Conservation (phyloP, 23 red algal genomes). For the Gracilariopsis chorda region DNA sequence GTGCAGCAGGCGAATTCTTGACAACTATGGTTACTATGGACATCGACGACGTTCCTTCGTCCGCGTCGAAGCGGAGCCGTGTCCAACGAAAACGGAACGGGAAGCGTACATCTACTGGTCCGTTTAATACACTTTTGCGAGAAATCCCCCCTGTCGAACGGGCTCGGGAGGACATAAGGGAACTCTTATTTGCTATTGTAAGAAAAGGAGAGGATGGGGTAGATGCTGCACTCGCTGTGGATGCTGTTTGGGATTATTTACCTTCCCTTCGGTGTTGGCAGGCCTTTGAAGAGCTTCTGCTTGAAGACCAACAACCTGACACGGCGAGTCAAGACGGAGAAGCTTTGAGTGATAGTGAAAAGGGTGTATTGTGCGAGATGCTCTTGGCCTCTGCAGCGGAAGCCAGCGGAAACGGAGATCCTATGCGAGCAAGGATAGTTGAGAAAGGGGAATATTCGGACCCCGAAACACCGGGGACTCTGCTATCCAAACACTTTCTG, state of each 20-base stretch:
- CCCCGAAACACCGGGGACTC: neutral
- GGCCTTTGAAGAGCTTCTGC: conserved; percentile 59
- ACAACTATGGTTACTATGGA: conserved; percentile 1
- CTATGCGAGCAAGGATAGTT: conserved; percentile 15
- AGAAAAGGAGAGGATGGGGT: neutral
- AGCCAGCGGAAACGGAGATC: conserved; percentile 14
- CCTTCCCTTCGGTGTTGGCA: conserved; percentile 70
- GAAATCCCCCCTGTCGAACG: conserved; percentile 38
- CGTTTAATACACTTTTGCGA: neutral
- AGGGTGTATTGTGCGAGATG: conserved; percentile 13
- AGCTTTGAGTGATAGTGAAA: conserved; percentile 46
- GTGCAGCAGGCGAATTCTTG: conserved; percentile 56
- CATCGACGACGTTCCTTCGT: neutral
- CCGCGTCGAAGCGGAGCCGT: neutral
- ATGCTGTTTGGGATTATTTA: conserved; percentile 68
- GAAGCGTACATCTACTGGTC: neutral
- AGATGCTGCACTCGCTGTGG: conserved; percentile 12
- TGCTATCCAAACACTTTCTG: conserved; percentile 14
- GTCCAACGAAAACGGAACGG: neutral
- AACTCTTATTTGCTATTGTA: conserved; percentile 39
- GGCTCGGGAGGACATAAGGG: conserved; percentile 32
- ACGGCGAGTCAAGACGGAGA: neutral
- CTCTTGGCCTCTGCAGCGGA: conserved; percentile 35
- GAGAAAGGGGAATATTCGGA: neutral
- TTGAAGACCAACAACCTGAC: neutral